A percentile compares a stretch with the other conserved stretches of the same genome.
These are phyloP conservation scores for Citrus medica DNA, from an alignment of 345 rosid species.

Conservation along the genomic window DNA sequence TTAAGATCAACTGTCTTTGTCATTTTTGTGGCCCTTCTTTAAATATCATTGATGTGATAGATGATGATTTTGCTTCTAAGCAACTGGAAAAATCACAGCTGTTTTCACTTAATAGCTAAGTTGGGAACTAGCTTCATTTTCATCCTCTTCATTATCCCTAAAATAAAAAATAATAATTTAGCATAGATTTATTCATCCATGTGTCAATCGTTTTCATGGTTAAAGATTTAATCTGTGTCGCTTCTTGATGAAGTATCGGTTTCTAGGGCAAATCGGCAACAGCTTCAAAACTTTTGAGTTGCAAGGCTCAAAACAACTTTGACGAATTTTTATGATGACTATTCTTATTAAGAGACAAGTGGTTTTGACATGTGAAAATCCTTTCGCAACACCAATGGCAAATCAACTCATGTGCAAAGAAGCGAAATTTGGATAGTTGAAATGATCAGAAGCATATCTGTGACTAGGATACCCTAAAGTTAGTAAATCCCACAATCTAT, in stretches of 20 bases:
- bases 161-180: neutral
- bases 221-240: neutral
- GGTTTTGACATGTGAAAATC: neutral
- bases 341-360: neutral
- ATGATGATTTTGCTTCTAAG: conserved; percentile 27
- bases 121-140: neutral
- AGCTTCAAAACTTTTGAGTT: neutral
- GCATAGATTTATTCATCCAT: neutral
- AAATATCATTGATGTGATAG: conserved; percentile 13
- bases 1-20: conserved; percentile 9
- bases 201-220: neutral
- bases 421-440: neutral
- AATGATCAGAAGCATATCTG: no score
- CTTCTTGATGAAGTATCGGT: neutral
- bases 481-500: no score
- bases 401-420: neutral
- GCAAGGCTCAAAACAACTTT: neutral
- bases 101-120: conserved; percentile 21
- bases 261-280: neutral
- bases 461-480: no score
- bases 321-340: neutral
- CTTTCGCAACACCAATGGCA: neutral
- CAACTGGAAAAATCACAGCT: conserved; percentile 15
- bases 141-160: neutral
- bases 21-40: neutral